phyloP scores from a whole-genome alignment of 306 rosid genomes.

The Vigna mungo region DNA sequence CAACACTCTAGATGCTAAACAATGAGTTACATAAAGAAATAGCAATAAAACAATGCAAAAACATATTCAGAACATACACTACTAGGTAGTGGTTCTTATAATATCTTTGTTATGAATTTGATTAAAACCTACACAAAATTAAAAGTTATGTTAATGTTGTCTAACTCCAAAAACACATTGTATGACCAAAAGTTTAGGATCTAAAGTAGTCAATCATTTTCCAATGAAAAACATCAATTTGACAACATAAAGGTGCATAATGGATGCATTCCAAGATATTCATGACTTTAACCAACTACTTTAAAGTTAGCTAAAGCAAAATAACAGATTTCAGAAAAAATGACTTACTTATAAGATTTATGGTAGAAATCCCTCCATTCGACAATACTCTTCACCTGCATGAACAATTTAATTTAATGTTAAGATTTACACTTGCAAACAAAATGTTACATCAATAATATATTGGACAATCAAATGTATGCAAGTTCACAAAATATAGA shows the following conservation, averaged over 20 bases:
- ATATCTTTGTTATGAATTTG: constrained; percentile 12
- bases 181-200: background rate
- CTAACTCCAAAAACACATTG: background rate
- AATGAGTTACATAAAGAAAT: background rate
- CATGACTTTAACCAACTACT: constrained; percentile 29
- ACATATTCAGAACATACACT: background rate
- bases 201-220: constrained; percentile 27
- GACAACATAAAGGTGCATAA: background rate
- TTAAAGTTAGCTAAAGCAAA: background rate
- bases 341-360: constrained; percentile 77
- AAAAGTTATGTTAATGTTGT: constrained; percentile 8
- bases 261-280: constrained; percentile 17
- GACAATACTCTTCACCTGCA: constrained; percentile 90
- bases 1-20: background rate
- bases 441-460: constrained; percentile 20
- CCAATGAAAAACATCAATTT: constrained; percentile 5
- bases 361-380: constrained; percentile 93
- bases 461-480: constrained; percentile 1
- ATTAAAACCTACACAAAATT: constrained; percentile 3
- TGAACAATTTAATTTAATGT: constrained; percentile 12
- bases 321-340: constrained; percentile 31
- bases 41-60: background rate
- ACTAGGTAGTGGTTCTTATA: constrained; percentile 3
- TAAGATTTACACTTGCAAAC: constrained; percentile 19
- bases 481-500: background rate